phyloP scores from a whole-genome alignment of 2,329 filamentous ascomycete genomes.

The Aspergillus fumigatus region DNA sequence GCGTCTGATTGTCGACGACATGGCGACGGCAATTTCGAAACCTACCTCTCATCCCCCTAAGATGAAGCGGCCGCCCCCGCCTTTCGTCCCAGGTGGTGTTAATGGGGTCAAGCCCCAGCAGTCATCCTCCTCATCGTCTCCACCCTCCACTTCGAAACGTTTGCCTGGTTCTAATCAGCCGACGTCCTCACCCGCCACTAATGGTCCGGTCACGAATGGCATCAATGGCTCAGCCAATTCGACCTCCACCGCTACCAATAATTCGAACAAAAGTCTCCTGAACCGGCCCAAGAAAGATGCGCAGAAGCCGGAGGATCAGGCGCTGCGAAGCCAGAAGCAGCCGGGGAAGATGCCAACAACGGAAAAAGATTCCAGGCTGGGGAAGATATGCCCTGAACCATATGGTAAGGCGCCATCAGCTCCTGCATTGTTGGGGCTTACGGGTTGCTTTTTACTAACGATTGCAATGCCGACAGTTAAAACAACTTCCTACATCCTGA shows the following conservation, averaged over 20 bases:
- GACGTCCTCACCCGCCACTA: conserved; percentile 40
- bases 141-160: conserved; percentile 51
- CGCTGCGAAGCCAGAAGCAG: conserved; percentile 30
- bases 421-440: conserved; percentile 4
- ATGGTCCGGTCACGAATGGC: conserved; percentile 42
- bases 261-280: conserved; percentile 24
- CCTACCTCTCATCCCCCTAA: conserved; percentile 49
- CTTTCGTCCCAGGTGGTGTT: conserved; percentile 57
- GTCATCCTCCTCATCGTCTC: conserved; percentile 51
- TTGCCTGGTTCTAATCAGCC: conserved; percentile 53
- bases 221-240: conserved; percentile 28
- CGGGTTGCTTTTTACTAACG: conserved; percentile 15
- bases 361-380: conserved; percentile 30
- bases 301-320: conserved; percentile 34
- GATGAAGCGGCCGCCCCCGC: conserved; percentile 63
- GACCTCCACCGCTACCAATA: conserved; percentile 7
- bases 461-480: conserved; percentile 52
- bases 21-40: conserved; percentile 44
- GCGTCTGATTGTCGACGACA: conserved; percentile 21
- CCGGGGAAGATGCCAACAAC: conserved; percentile 27
- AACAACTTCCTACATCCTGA: conserved; percentile 73
- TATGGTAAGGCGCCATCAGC: conserved; percentile 35
- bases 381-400: conserved; percentile 41
- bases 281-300: conserved; percentile 58
- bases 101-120: conserved; percentile 57